Base-by-base conservation (phyloP, 208 protist species). In the Trypanosoma melophagium region DNA sequence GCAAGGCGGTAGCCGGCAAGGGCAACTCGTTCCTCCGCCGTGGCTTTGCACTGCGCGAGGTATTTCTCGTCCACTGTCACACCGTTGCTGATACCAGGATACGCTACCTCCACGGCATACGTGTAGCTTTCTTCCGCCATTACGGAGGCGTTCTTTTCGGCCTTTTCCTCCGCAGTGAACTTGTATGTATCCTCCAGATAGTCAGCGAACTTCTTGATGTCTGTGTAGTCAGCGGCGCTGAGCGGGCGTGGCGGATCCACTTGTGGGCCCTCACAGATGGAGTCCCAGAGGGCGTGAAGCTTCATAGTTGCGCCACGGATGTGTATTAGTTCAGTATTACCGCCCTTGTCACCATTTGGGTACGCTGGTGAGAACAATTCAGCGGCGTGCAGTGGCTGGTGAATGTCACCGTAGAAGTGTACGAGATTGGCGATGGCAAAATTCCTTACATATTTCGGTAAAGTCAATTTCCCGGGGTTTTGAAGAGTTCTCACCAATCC, bases 221-320 rank as follows among this genome's bases (percentile, higher is more conserved):
- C 66, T 44, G 44, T 66, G 57, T 81, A 61, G 42, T 84, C 54
- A 12, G 68, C 55, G n/a, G 56, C 42, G 42, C 60, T 74, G 4
- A 95, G 77, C 0, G 92, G 92, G 13, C 92, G 84, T 12, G 50
- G 0, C 16, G 54, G 8, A 1, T 62, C 19, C 21, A 53, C 31
- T 4, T 76, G 47, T 3, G 69, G 53, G 17, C 59, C 66, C 35
- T 75, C 45, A 68, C 92, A 94, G 47, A 95, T 74, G 35, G 81
- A 72, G 64, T 96, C 92, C 89, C 92, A 96, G 42, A 96, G 19
- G 1, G 81, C 60, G 58, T 96, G 92, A 47, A 96, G 81, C 40
- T 66, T 90, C 62, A 79, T 72, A 17, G 44, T 50, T 1, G 10
- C n/a, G 14, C 71, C 71, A 22, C 81, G 25, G 7, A 83, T 60